Conservation (phyloP, 768 basidiomycete species). For the Daedaleopsis nitida region DNA sequence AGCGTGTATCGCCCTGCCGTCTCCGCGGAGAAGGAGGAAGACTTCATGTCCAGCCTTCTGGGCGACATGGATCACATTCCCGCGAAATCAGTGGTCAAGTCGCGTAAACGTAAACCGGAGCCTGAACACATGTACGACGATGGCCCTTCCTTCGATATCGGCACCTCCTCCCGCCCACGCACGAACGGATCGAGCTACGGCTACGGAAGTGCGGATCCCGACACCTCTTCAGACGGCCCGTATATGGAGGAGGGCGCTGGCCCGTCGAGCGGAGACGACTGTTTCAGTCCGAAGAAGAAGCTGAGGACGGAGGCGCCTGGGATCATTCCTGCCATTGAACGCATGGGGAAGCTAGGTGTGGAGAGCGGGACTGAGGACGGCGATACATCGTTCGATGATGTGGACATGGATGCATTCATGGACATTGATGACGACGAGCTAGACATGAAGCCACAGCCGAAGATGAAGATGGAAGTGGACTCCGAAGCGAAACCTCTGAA, state of each 20-base stretch:
- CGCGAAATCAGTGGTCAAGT: constrained; percentile 39
- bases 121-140: constrained; percentile 32
- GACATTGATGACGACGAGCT: constrained; percentile 57
- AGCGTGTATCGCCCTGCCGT: constrained; percentile 79
- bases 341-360: constrained; percentile 61
- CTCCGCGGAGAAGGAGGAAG: constrained; percentile 79
- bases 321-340: constrained; percentile 58
- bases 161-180: constrained; percentile 9
- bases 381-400: constrained; percentile 47
- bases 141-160: constrained; percentile 26
- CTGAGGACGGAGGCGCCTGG: constrained; percentile 44
- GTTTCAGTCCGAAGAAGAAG: constrained; percentile 74
- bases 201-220: constrained; percentile 22
- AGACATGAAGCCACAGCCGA: constrained; percentile 32
- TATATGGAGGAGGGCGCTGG: constrained; percentile 29
- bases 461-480: constrained; percentile 29
- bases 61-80: constrained; percentile 63
- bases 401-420: constrained; percentile 61
- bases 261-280: constrained; percentile 59
- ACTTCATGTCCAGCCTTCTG: constrained; percentile 85
- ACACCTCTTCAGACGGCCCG: constrained; percentile 33
- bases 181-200: constrained; percentile 4
- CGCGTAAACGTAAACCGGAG: constrained; percentile 73
- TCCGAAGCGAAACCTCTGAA: constrained; percentile 25
- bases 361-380: constrained; percentile 36